These are phyloP conservation scores for Aureobasidium sp. DNA, from an alignment of 2,329 filamentous ascomycete species.

Conservation along the genomic window DNA sequence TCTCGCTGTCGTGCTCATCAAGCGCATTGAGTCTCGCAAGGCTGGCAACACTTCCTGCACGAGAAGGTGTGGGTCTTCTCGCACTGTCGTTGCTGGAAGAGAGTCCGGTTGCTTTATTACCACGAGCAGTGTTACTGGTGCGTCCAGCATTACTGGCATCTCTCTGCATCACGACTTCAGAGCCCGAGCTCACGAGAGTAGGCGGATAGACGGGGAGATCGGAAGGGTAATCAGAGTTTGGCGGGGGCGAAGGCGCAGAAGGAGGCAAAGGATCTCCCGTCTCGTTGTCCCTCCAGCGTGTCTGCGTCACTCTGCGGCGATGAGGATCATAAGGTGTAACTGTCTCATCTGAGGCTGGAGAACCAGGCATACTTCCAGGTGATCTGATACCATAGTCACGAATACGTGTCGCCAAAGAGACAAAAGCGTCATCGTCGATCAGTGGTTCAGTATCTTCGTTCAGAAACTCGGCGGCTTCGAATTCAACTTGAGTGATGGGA, in stretches of 20 bases:
- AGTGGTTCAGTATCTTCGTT: background rate
- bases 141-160: background rate
- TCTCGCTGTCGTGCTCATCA: background rate
- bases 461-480: background rate
- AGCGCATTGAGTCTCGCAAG: no score
- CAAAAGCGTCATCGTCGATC: background rate
- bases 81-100: background rate
- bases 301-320: background rate
- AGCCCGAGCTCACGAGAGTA: background rate
- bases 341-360: background rate
- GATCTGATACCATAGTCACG: background rate
- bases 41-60: no score
- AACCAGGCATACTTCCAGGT: background rate
- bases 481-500: no score
- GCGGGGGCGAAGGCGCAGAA: background rate
- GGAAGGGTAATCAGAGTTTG: background rate
- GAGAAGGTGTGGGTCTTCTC: no score
- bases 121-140: no score
- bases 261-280: background rate
- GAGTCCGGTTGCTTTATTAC: background rate
- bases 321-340: background rate
- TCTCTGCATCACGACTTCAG: background rate
- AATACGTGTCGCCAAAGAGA: background rate
- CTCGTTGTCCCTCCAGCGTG: background rate
- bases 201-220: background rate